Conservation (phyloP, 805 yeast species). For the Candida berthetii region DNA sequence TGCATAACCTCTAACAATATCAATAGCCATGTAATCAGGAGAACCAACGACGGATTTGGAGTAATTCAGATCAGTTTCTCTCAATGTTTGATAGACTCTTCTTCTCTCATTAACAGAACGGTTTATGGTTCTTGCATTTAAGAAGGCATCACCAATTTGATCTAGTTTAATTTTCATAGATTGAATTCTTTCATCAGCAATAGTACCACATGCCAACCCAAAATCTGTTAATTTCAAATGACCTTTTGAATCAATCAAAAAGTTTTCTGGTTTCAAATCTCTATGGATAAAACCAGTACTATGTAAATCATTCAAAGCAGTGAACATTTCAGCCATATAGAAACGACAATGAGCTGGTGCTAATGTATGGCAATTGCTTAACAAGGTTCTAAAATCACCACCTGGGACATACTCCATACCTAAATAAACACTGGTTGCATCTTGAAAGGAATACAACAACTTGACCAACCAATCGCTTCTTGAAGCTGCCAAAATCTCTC, state of each 20-base stretch:
- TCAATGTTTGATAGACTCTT: slow-evolving; percentile 69
- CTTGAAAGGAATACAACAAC: slow-evolving; percentile 92
- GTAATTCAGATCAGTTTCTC: slow-evolving; percentile 70
- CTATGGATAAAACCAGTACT: slow-evolving; percentile 95
- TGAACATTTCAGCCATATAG: slow-evolving; percentile 94
- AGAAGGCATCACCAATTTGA: slow-evolving; percentile 70
- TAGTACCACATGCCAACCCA: slow-evolving; percentile 95
- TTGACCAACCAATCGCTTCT: slow-evolving; percentile 95
- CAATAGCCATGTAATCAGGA: slow-evolving; percentile 98
- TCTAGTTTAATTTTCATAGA: slow-evolving; percentile 72
- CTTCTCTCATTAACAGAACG: slow-evolving; percentile 85
- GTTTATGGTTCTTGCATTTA: slow-evolving; percentile 40
- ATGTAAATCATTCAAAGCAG: slow-evolving; percentile 89
- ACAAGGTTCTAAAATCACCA: slow-evolving; percentile 92
- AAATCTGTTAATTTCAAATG: slow-evolving; percentile 94
- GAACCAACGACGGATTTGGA: slow-evolving; percentile 97
- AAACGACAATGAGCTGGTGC: slow-evolving; percentile 95
- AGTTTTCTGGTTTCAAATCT: slow-evolving; percentile 94
- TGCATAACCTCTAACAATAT: slow-evolving; percentile 79
- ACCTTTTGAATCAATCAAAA: slow-evolving; percentile 82
- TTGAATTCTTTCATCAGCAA: slow-evolving; percentile 88
- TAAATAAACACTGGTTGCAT: slow-evolving; percentile 77
- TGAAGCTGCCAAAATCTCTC: slow-evolving; percentile 95
- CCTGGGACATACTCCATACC: slow-evolving; percentile 99
- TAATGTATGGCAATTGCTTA: slow-evolving; percentile 88